Base-by-base conservation (phyloP, 176 grass and related monocot species). In the Metroxylon sagu region DNA sequence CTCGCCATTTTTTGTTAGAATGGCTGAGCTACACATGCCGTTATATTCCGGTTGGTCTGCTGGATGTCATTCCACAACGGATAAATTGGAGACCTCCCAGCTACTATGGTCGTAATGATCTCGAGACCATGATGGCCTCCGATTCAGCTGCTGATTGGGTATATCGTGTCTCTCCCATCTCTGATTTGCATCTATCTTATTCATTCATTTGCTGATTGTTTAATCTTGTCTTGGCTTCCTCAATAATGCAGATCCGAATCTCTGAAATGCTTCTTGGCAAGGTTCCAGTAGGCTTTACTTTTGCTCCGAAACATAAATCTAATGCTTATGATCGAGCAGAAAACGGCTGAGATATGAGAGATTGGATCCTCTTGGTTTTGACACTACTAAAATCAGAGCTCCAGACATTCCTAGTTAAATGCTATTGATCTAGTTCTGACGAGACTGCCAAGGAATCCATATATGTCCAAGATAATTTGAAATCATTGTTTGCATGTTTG, bases 71-170 rank as follows among this genome's bases (percentile, higher is more conserved):
- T 69, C 87, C 92, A 0, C 92, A 96, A 48, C 68, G 72, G 27
- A 64, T 88, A 58, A 96, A 96, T 29, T 96, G 92, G 92, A 90
- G 92, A 58, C 80, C 81, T 3, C 92, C 92, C 16, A 80, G 83
- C 79, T 91, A 90, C 64, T 78, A 25, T 23, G 92, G 87, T 2
- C 77, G 92, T 29, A 69, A 97, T 71, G 92, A 97, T 61, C 92
- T 97, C 17, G 92, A 91, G 76, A 97, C 92, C 66, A 15, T 97
- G 39, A 88, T 97, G 92, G 80, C 73, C 35, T 88, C 92, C 5
- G 92, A 97, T 67, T 97, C 92, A 21, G 92, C 92, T 29, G 92
- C 87, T 52, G 92, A 97, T 69, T 97, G 92, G 92, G 92, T 97
- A 80, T 19, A 16, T 12, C 18, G 29, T 25, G 23, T 16, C 14